A percentile compares a stretch with the other conserved stretches of the same genome.
Evolutionary conservation across 371 early-diverging fungal genomes (phyloP).

Genomic region (Mucor racemosus): DNA sequence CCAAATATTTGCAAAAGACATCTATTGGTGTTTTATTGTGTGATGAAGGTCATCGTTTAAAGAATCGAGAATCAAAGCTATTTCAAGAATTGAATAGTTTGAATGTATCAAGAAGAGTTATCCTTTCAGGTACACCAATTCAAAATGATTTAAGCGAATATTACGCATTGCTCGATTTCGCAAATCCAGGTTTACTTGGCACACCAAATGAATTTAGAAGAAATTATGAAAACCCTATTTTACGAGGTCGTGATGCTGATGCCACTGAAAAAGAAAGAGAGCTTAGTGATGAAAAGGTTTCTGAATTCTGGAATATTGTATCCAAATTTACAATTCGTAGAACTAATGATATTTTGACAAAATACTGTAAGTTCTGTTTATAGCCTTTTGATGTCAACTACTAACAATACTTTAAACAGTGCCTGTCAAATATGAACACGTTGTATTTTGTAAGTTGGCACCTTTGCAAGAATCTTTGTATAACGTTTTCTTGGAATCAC

Average conservation of each 20-base stretch:
- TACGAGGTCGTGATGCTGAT: slow-evolving; percentile 92
- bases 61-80: slow-evolving; percentile 89
- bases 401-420: slow-evolving; percentile 49
- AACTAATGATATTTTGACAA: slow-evolving; percentile 92
- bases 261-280: slow-evolving; percentile 85
- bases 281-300: slow-evolving; percentile 83
- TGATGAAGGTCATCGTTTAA: slow-evolving; percentile 98
- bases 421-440: slow-evolving; percentile 95
- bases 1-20: slow-evolving; percentile 70
- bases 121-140: slow-evolving; percentile 97
- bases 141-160: slow-evolving; percentile 98
- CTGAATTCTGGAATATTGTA: slow-evolving; percentile 84
- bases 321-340: slow-evolving; percentile 95
- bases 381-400: not conserved
- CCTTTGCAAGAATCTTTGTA: slow-evolving; percentile 84
- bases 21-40: slow-evolving; percentile 94
- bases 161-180: slow-evolving; percentile 92
- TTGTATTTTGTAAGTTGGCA: slow-evolving; percentile 91
- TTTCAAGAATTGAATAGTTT: slow-evolving; percentile 86
- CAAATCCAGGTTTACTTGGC: slow-evolving; percentile 96
- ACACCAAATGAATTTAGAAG: slow-evolving; percentile 88
- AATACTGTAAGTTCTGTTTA: slow-evolving; percentile 77
- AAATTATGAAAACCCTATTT: slow-evolving; percentile 90
- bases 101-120: slow-evolving; percentile 86
- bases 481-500: slow-evolving; percentile 76